Base-by-base conservation (phyloP, 169 alveolate genomes). In the Plasmodium ovale region DNA sequence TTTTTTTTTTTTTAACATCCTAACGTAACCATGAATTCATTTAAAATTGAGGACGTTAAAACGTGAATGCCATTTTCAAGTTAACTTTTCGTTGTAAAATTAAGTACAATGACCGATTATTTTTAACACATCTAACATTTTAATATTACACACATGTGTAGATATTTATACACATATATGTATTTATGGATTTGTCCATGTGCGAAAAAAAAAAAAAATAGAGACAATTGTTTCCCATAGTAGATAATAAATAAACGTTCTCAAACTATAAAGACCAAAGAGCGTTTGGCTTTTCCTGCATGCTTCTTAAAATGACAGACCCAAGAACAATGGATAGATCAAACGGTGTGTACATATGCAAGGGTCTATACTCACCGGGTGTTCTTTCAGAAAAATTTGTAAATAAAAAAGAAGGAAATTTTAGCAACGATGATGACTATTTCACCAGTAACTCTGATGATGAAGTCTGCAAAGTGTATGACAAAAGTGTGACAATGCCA, bases 401-500 rank as follows among this genome's bases (percentile, higher is more conserved):
- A 59, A 82, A 21, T 69, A 49, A 82, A 16, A 42, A 56, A 29
- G 51, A 35, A 37, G 73, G 21, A 49, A 27, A 35, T 31, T 35
- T 21, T 49, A 49, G 58, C 23, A 64, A 10, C 65, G 27, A 65
- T 42, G 16, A 27, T 39, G 37, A 58, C 33, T 16, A 42, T 59
- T 82, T 59, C 10, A 54, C 33, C 5, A 82, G 6, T 33, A 27
- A 14, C 29, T 59, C 16, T 51, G 42, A 12, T 27, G 68, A 54
- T n/a, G 65, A 6, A 53, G 56, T 27, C 27, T 31, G 35, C 59
- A 51, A 64, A 82, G 21, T 65, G 25, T 65, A 31, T 82, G 56
- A 65, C 19, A 82, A 82, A 69, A 82, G 82, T 70, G 65, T 82
- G 58, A 82, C 90, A 25, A 39, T 82, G 62, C 65, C 31, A 82